These are phyloP conservation scores for Phytophthora pseudosyringae DNA, from an alignment of 352 stramenopile species.

Conservation along the genomic window DNA sequence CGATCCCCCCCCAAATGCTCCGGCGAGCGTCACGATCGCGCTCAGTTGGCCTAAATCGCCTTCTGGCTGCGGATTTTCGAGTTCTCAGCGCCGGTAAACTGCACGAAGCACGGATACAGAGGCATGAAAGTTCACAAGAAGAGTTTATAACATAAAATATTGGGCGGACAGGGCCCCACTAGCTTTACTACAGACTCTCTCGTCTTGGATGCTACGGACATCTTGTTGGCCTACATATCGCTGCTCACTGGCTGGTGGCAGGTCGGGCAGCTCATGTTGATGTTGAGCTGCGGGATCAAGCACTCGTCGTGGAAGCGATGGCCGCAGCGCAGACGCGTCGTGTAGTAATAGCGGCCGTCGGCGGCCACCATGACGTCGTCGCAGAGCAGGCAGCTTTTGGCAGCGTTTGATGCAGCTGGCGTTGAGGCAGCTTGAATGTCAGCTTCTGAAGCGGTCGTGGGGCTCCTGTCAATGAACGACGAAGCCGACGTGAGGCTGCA, in stretches of 20 bases:
- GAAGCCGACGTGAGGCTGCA: slow-evolving; percentile 14
- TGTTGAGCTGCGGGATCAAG: slow-evolving; percentile 50
- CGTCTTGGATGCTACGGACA: neutral
- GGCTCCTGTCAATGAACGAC: slow-evolving; percentile 8
- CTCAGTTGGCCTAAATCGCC: slow-evolving; percentile 4
- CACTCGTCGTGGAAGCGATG: slow-evolving; percentile 66
- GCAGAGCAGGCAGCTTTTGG: slow-evolving; percentile 28
- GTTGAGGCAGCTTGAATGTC: neutral
- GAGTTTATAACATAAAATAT: slow-evolving; percentile 22
- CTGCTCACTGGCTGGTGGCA: slow-evolving; percentile 33
- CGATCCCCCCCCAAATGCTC: slow-evolving; percentile 52
- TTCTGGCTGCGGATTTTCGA: neutral
- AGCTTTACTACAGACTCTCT: slow-evolving; percentile 12
- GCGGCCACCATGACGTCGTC: slow-evolving; percentile 15
- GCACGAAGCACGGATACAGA: neutral
- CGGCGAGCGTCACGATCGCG: slow-evolving; percentile 36
- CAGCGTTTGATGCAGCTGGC: neutral
- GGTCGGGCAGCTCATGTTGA: slow-evolving; percentile 42
- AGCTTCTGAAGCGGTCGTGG: neutral
- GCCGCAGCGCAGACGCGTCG: slow-evolving; percentile 40
- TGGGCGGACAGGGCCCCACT: neutral
- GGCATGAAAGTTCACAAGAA: neutral
- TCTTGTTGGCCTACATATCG: slow-evolving; percentile 12
- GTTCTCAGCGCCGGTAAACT: neutral
- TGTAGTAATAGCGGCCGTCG: slow-evolving; percentile 24